Percentiles rank a stretch among this genome's conserved stretches.
Conservation (phyloP, 1,139 yeast genomes). For the Taphrina wiesneri region DNA sequence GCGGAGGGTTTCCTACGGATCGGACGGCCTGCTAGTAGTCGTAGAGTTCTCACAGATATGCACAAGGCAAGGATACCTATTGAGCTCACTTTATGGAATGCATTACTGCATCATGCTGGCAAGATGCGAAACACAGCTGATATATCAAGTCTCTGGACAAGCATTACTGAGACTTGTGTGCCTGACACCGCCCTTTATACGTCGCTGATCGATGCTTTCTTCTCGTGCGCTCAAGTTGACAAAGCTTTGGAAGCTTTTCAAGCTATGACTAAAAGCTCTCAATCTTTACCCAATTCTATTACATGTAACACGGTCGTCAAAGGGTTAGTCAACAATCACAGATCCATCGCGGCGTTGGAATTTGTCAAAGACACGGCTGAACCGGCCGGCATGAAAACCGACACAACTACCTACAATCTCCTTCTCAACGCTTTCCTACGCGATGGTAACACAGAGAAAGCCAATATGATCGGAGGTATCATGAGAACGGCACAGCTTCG, state of each 20-base stretch:
- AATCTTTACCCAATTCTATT: not conserved
- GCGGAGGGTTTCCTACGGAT: slow-evolving; percentile 8
- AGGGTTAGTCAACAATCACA: not conserved
- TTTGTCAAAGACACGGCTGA: slow-evolving; percentile 4
- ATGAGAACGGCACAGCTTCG: not conserved
- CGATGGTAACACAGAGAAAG: not conserved
- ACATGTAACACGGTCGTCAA: slow-evolving; percentile 5
- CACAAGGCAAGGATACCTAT: not conserved
- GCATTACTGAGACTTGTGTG: not conserved
- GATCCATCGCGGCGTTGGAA: not conserved
- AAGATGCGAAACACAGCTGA: not conserved
- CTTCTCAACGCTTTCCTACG: slow-evolving; percentile 4
- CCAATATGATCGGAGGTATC: not conserved
- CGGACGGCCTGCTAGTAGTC: not conserved
- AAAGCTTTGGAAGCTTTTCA: not conserved
- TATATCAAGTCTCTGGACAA: not conserved
- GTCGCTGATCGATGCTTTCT: slow-evolving; percentile 3
- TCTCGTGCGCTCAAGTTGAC: not conserved
- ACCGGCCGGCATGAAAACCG: slow-evolving; percentile 9
- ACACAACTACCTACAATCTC: not conserved
- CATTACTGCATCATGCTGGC: not conserved
- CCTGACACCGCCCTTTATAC: slow-evolving; percentile 1
- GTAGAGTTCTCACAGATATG: not conserved
- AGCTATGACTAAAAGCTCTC: not conserved
- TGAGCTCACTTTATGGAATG: slow-evolving; percentile 1